Conservation (phyloP, 2,329 filamentous ascomycete genomes). For the Pseudopyrenochaeta lycopersici region DNA sequence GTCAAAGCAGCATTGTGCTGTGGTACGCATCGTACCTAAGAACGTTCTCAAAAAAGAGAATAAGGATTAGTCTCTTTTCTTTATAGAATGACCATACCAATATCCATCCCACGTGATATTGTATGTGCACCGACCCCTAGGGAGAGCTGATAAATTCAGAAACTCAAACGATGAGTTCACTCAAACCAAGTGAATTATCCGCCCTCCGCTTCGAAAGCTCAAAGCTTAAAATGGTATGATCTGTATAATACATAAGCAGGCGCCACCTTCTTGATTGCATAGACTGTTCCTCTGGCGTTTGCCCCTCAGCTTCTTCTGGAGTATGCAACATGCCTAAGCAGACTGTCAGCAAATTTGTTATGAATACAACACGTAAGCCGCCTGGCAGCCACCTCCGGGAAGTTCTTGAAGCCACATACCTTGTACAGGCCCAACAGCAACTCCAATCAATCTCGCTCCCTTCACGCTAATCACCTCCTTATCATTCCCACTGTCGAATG, state of each 20-base stretch:
- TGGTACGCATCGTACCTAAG: too few species aligned
- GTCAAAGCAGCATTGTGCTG: too few species aligned
- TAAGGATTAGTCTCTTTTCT: too few species aligned
- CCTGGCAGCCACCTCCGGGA: too few species aligned
- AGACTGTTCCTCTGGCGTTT: background rate
- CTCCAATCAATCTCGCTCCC: conserved; percentile 65
- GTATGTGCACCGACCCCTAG: background rate
- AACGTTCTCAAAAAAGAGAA: too few species aligned
- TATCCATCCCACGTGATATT: background rate
- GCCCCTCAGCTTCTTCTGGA: conserved; percentile 36
- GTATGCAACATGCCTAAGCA: conserved; percentile 29
- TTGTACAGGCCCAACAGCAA: conserved; percentile 73
- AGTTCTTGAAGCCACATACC: too few species aligned
- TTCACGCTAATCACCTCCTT: conserved; percentile 9
- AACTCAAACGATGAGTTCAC: conserved; percentile 33
- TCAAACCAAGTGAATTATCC: conserved; percentile 18
- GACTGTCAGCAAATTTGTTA: too few species aligned
- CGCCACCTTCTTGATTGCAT: conserved; percentile 62
- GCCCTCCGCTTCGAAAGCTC: conserved; percentile 59
- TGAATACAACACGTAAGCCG: too few species aligned
- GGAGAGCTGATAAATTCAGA: background rate
- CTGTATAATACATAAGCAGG: conserved; percentile 75
- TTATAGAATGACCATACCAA: too few species aligned
- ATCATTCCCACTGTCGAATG: conserved; percentile 41
- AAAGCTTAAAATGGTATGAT: conserved; percentile 75